Conservation (phyloP, 495 filamentous ascomycete species). For the Hypoxylon fragiforme region DNA sequence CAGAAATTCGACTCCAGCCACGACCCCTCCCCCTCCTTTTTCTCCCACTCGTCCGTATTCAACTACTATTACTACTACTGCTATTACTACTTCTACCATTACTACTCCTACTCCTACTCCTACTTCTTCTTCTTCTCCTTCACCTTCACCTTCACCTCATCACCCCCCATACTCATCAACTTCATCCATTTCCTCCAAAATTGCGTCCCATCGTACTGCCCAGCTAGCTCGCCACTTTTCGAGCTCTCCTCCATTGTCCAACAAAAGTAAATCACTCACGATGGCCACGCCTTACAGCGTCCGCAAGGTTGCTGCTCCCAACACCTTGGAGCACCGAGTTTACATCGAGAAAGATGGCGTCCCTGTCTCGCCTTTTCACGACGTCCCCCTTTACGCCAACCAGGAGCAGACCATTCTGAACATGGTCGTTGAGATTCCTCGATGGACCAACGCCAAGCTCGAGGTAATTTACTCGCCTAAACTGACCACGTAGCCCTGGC, state of each 20-base stretch:
- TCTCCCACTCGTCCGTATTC: conserved; percentile 24
- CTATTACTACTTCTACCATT: conserved; percentile 24
- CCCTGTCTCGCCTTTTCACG: conserved; percentile 94
- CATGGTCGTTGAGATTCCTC: conserved; percentile 99
- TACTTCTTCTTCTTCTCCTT: conserved; percentile 18
- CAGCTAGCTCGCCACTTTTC: conserved; percentile 62
- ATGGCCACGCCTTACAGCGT: conserved; percentile 66
- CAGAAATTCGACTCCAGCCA: conserved; percentile 19
- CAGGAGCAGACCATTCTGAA: conserved; percentile 90
- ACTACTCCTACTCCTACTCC: conserved; percentile 23
- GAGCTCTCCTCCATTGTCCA: conserved; percentile 32
- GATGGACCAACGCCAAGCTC: conserved; percentile 99
- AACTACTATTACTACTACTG: conserved; percentile 30
- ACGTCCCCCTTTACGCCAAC: conserved; percentile 97
- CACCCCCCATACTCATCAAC: too few species aligned
- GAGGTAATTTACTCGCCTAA: conserved; percentile 64
- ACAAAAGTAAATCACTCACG: conserved; percentile 25
- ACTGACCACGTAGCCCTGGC: conserved; percentile 9
- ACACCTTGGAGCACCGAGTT: conserved; percentile 96
- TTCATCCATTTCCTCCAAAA: too few species aligned
- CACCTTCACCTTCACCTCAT: conserved; percentile 40
- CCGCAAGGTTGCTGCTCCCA: conserved; percentile 84
- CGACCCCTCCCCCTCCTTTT: conserved; percentile 48
- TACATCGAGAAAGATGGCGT: conserved; percentile 97
- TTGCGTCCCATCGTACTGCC: conserved; percentile 51